Evolutionary conservation across 169 alveolate genomes (phyloP).

Genomic region (Besnoitia besnoiti): DNA sequence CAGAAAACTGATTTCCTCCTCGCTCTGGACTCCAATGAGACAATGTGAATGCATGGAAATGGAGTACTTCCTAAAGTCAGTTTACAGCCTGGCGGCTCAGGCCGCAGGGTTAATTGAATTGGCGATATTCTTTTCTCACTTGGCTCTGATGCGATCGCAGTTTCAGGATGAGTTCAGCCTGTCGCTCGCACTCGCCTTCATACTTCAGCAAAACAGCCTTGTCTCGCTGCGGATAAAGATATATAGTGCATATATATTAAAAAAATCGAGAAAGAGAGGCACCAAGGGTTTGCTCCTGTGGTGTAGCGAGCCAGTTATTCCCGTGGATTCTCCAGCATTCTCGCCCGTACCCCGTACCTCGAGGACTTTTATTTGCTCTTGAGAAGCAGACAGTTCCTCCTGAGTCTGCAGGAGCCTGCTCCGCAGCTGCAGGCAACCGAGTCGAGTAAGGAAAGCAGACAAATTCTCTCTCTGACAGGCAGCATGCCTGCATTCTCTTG

Average conservation of each 20-base stretch:
- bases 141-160: not conserved
- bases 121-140: not conserved
- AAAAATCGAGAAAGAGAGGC: too few relatives aligned
- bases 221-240: not conserved
- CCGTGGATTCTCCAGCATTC: not conserved
- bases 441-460: not conserved
- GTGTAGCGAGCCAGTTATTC: not conserved
- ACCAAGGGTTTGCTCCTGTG: not conserved
- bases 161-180: not conserved
- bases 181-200: not conserved
- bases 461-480: not conserved
- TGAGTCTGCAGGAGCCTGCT: not conserved
- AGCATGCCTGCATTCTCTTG: not conserved
- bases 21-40: not conserved
- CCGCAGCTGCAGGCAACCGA: not conserved
- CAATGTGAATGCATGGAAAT: not conserved
- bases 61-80: too few relatives aligned
- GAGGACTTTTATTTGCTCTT: not conserved
- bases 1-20: not conserved
- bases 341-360: not conserved
- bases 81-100: too few relatives aligned
- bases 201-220: not conserved
- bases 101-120: too few relatives aligned
- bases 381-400: not conserved
- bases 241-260: too few relatives aligned